phyloP scores from a whole-genome alignment of 805 yeast genomes.

The Starmerella gropengiesseri region DNA sequence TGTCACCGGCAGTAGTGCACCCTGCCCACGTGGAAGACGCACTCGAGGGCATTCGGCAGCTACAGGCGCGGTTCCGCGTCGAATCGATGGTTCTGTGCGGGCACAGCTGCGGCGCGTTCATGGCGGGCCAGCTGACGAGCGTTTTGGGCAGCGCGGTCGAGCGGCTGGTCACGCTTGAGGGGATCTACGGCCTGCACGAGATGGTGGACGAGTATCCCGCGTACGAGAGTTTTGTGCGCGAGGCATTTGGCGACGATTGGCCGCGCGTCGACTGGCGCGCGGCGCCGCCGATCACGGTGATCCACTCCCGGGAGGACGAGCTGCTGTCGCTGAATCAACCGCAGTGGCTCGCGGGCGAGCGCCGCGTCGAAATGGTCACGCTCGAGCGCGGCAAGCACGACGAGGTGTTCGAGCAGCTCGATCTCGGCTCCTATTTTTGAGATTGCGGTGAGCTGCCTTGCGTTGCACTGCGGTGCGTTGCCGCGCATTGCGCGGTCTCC shows the following conservation, averaged over 20 bases:
- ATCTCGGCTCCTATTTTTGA: neutral
- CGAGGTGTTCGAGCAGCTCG: slow-evolving; percentile 41
- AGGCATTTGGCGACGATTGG: slow-evolving; percentile 42
- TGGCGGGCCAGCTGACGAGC: slow-evolving; percentile 39
- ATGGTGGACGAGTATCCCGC: slow-evolving; percentile 51
- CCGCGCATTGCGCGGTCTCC: too few relatives aligned
- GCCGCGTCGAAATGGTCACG: slow-evolving; percentile 9
- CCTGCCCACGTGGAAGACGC: slow-evolving; percentile 56
- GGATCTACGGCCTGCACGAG: slow-evolving; percentile 48
- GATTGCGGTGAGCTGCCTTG: too few relatives aligned
- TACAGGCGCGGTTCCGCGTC: slow-evolving; percentile 25
- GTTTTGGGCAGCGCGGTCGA: slow-evolving; percentile 2
- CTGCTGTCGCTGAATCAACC: slow-evolving; percentile 46
- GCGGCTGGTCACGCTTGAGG: slow-evolving; percentile 39
- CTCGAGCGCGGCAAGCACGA: slow-evolving; percentile 42
- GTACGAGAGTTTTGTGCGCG: slow-evolving; percentile 45
- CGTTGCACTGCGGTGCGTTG: too few relatives aligned
- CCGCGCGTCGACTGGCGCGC: slow-evolving; percentile 11
- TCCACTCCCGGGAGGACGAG: slow-evolving; percentile 59
- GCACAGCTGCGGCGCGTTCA: slow-evolving; percentile 73
- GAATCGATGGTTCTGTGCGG: slow-evolving; percentile 40
- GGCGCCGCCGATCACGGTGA: slow-evolving; percentile 11
- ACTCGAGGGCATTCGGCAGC: slow-evolving; percentile 32
- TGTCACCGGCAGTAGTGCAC: slow-evolving; percentile 51
- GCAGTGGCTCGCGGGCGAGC: slow-evolving; percentile 6